Evolutionary conservation across 345 rosid species (phyloP), one percentile per base, ranked within the genome.

Genomic region (Gossypium raimondii): DNA sequence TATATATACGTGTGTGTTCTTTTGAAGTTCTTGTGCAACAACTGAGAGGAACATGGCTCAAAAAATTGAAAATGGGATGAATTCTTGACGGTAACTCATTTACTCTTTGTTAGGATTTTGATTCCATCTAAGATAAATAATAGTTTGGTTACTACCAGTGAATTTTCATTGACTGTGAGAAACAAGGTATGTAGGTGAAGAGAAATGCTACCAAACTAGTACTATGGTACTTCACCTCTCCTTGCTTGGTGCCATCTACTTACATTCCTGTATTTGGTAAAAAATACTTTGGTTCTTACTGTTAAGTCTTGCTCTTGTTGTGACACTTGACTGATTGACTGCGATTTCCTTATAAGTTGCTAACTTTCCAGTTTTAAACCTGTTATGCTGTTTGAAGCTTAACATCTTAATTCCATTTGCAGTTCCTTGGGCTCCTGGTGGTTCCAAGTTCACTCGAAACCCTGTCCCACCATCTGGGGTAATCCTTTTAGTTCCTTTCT

Each of bases 361-460:
- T 47, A 24, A 47, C 25, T 48, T 67, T 47, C 20, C 57, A 9
- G 47, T 25, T 70, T 70, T 70, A 50, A 27, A n/a, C 60, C 16
- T 27, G n/a, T 27, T 25, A 51, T 52, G 45, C 5, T 0, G 25
- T 52, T 34, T 45, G 73, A 70, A 59, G 48, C 77, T 81, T 34
- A 45, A 71, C 76, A 58, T 61, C 20, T 73, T 64, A n/a, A 81
- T 75, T 68, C 81, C 70, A 70, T 59, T 51, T 78, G 76, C 90
- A 93, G 99, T 95, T 84, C 98, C 99, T 53, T 95, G 99, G 99
- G 99, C 99, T 86, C 99, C 99, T 68, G 98, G 96, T 68, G 98
- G 99, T 78, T 76, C 88, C 72, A 92, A 92, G 87, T 95, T 95
- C 78, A 86, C 89, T 76, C 84, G 99, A 81, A 95, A 95, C 83